A percentile compares a stretch with the other conserved stretches of the same genome.
phyloP scores from a whole-genome alignment of 805 yeast genomes.

The Schwanniomyces sp. region DNA sequence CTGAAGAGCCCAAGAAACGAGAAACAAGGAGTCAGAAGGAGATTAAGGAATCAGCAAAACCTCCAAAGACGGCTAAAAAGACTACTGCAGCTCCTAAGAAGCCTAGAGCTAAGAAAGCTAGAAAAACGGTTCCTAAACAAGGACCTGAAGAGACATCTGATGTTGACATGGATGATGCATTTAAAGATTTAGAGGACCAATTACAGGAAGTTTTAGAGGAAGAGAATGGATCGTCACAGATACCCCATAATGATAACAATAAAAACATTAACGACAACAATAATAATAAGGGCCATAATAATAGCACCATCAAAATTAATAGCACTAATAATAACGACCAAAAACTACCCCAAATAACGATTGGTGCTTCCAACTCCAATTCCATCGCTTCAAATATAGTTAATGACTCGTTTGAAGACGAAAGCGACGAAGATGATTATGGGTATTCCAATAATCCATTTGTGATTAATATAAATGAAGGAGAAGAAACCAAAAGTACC shows the following conservation, averaged over 20 bases:
- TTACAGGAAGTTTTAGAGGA: constrained; percentile 40
- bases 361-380: not conserved
- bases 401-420: constrained; percentile 20
- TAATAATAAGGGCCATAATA: not conserved
- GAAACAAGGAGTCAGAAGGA: too few relatives aligned
- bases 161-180: constrained; percentile 37
- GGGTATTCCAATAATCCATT: constrained; percentile 22
- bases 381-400: not conserved
- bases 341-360: not conserved
- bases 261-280: not conserved
- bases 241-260: not conserved
- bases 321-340: not conserved
- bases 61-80: not conserved
- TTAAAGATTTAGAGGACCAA: constrained; percentile 43
- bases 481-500: not conserved
- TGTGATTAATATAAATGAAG: constrained; percentile 25
- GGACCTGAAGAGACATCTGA: not conserved
- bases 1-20: not conserved
- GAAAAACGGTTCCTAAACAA: not conserved
- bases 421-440: constrained; percentile 22
- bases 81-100: not conserved
- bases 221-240: constrained; percentile 7
- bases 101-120: not conserved
- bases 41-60: too few relatives aligned
- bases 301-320: not conserved